Base-by-base conservation (phyloP, 1,284 basidiomycete species). In the Rhodotorula sp. region DNA sequence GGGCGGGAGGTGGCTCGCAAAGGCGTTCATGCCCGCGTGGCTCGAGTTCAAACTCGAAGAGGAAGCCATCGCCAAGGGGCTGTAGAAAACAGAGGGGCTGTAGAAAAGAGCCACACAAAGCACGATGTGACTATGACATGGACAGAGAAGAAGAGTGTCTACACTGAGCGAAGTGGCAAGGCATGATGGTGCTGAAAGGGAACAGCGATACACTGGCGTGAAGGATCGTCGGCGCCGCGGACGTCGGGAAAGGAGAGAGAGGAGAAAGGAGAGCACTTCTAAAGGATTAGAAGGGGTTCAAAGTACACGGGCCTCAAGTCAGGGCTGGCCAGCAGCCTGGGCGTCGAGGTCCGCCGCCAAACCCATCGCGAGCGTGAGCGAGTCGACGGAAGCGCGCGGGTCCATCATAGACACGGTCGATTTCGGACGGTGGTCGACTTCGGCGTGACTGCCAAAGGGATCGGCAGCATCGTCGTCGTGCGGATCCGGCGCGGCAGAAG, bases 1-100 rank as follows among this genome's bases (percentile, higher is more conserved):
- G n/a, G 75, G 70, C 5, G 76, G 71, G 15, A 56, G 65, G 52
- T 77, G 75, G 75, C 48, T 72, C 1, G 76, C 73, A 4, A 74
- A 71, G 60, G 76, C 63, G 43, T 77, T 75, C 59, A 58, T 62
- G 63, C 54, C 65, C 12, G 73, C 67, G n/a, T 77, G 76, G 76
- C 51, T 72, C 16, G 68, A 61, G 54, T 58, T 52, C 21, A 74
- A 64, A 49, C 62, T 76, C 56, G 64, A 70, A 46, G 72, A 76
- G 52, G 65, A 70, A 51, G 64, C 57, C 29, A 51, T 67, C 23
- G 43, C 47, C 15, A 76, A 76, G 46, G 61, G 58, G 0, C 1
- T 58, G 62, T 51, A 49, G 29, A 4, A n/a, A 20, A 52, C n/a
- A n/a, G n/a, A 76, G 46, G 61, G 58, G 0, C 1, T 58, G 62